Evolutionary conservation across 805 yeast genomes (phyloP).

Genomic region (Starmerella etchellsii): DNA sequence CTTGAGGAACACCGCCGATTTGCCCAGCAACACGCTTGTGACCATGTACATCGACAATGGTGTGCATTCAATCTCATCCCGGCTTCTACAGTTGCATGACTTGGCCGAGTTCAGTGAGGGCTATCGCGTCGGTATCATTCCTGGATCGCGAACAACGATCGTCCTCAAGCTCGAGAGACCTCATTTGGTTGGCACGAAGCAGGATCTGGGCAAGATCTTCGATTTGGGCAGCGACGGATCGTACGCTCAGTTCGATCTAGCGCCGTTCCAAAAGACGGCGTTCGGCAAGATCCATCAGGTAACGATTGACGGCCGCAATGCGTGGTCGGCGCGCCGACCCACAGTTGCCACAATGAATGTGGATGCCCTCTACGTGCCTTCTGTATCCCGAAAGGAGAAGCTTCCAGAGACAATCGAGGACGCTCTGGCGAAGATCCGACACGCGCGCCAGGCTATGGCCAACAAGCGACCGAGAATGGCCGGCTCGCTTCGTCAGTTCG

Average conservation of each 20-base stretch:
- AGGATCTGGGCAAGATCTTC: background rate
- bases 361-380: slow-evolving; percentile 47
- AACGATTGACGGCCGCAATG: slow-evolving; percentile 20
- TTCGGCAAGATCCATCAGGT: slow-evolving; percentile 37
- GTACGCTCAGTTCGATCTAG: slow-evolving; percentile 33
- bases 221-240: slow-evolving; percentile 15
- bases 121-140: slow-evolving; percentile 54
- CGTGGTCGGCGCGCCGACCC: slow-evolving; percentile 8
- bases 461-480: slow-evolving; percentile 28
- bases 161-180: slow-evolving; percentile 45
- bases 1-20: background rate
- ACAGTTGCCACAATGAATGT: slow-evolving; percentile 33
- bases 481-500: slow-evolving; percentile 76
- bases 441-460: slow-evolving; percentile 24
- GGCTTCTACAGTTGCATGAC: slow-evolving; percentile 30
- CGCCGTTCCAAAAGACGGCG: slow-evolving; percentile 35
- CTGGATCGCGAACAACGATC: slow-evolving; percentile 42
- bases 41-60: slow-evolving; percentile 60
- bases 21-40: slow-evolving; percentile 31
- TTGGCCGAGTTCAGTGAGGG: slow-evolving; percentile 45
- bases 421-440: slow-evolving; percentile 24
- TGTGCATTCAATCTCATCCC: slow-evolving; percentile 60
- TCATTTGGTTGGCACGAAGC: background rate
- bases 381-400: slow-evolving; percentile 36
- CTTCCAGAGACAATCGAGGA: slow-evolving; percentile 46